Conservation (phyloP, 2,329 filamentous ascomycete species). For the Piedraia hortae region DNA sequence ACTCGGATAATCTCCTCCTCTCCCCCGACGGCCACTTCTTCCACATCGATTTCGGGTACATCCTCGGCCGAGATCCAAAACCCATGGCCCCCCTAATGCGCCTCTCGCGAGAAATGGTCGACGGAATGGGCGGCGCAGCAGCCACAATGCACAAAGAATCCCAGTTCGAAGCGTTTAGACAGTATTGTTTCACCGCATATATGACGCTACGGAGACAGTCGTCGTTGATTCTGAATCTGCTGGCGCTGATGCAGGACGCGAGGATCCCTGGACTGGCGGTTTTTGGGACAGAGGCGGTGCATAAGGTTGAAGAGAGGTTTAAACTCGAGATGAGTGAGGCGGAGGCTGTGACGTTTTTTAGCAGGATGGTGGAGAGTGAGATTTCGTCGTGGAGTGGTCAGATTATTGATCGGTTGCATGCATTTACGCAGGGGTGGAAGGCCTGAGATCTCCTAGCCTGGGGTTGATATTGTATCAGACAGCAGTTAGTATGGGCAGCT, state of each 20-base stretch:
- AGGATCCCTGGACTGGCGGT: conserved; percentile 88
- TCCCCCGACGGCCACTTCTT: conserved; percentile 85
- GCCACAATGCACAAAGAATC: conserved; percentile 1
- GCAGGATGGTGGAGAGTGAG: conserved; percentile 71
- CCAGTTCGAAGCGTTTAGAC: conserved; percentile 70
- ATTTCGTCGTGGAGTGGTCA: conserved; percentile 73
- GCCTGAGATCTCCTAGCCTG: conserved; percentile 19
- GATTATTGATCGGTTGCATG: conserved; percentile 83
- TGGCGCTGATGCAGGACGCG: conserved; percentile 89
- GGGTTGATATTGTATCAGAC: too few species aligned
- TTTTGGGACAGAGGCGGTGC: conserved; percentile 21
- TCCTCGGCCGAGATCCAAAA: conserved; percentile 86
- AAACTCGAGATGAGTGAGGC: conserved; percentile 78
- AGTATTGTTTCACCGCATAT: conserved; percentile 89
- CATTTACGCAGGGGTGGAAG: conserved; percentile 73
- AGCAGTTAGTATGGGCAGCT: too few species aligned
- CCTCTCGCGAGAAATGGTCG: conserved; percentile 90
- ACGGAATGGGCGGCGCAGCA: conserved; percentile 61
- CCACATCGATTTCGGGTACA: conserved; percentile 95
- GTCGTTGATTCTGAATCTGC: conserved; percentile 79
- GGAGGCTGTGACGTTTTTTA: conserved; percentile 69
- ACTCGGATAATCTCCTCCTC: conserved; percentile 82
- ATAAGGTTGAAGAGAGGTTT: conserved; percentile 87
- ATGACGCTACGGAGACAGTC: conserved; percentile 69
- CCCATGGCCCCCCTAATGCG: conserved; percentile 96